Percentiles rank a stretch among this genome's conserved stretches.
Evolutionary conservation across 2,329 filamentous ascomycete species (phyloP).

Genomic region (Penicillium sp.): DNA sequence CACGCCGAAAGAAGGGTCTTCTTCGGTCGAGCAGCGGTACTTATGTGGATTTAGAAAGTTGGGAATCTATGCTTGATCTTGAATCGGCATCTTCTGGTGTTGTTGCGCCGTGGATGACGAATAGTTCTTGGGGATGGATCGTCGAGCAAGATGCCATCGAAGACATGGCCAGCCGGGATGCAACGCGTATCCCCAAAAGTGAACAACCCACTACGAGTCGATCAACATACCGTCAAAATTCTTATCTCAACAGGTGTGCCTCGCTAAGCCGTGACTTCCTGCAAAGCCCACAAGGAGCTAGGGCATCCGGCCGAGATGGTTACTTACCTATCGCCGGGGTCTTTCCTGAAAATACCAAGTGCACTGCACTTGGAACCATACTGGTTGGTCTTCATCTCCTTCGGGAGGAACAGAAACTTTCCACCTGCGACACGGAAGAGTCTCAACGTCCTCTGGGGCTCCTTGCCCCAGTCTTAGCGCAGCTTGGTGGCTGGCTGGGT

Average conservation of each 20-base stretch:
- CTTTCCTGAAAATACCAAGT: conserved; percentile 56
- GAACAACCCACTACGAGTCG: conserved; percentile 25
- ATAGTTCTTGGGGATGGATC: conserved; percentile 70
- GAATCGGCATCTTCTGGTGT: conserved; percentile 45
- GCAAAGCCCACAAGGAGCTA: conserved; percentile 58
- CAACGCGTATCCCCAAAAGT: conserved; percentile 19
- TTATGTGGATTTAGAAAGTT: conserved; percentile 46
- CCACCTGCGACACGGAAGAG: conserved; percentile 57
- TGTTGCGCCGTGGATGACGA: conserved; percentile 54
- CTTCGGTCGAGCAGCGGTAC: conserved; percentile 53
- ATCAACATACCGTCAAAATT: conserved; percentile 38
- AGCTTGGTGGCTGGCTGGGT: conserved; percentile 78
- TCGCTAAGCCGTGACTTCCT: conserved; percentile 66
- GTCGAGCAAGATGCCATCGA: conserved; percentile 55
- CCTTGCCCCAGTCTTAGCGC: conserved; percentile 73
- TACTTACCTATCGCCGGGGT: conserved; percentile 65
- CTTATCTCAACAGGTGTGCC: conserved; percentile 50
- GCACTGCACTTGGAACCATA: conserved; percentile 67
- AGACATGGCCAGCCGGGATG: conserved; percentile 14
- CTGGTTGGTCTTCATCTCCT: conserved; percentile 77
- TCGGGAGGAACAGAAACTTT: conserved; percentile 86
- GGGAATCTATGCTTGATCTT: conserved; percentile 50
- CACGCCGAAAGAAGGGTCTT: conserved; percentile 44
- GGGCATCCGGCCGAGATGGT: conserved; percentile 56
- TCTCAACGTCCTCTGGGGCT: conserved; percentile 47